These are phyloP conservation scores for Cladosporium colombiae DNA, from an alignment of 2,329 filamentous ascomycete genomes.

Conservation along the genomic window DNA sequence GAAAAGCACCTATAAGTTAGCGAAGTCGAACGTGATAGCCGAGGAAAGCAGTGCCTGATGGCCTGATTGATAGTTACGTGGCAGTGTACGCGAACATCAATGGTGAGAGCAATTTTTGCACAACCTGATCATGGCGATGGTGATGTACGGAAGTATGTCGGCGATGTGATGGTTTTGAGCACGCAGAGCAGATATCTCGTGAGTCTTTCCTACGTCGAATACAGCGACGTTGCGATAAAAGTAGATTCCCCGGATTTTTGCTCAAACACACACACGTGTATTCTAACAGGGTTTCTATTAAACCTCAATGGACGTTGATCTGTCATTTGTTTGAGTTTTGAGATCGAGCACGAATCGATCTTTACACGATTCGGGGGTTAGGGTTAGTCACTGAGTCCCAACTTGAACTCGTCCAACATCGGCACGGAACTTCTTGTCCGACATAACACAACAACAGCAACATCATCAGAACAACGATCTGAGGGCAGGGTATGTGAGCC, in stretches of 20 bases:
- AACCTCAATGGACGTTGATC: neutral
- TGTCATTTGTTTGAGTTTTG: neutral
- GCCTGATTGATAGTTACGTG: neutral
- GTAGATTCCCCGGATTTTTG: neutral
- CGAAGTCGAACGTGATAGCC: neutral
- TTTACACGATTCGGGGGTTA: neutral
- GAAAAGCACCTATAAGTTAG: neutral
- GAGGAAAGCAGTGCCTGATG: neutral
- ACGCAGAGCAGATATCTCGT: neutral
- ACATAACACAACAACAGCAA: neutral
- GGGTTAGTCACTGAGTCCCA: neutral
- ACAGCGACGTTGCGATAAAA: neutral
- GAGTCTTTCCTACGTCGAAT: neutral
- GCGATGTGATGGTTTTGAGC: neutral
- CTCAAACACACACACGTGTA: neutral
- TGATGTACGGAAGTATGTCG: neutral
- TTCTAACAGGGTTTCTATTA: neutral
- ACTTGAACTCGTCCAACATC: no score
- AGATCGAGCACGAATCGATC: neutral
- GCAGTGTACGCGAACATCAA: neutral
- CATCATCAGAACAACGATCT: no score
- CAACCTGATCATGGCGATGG: neutral
- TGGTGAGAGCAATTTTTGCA: neutral
- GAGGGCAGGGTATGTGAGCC: no score
- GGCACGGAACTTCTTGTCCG: neutral